Percentiles rank a stretch among this genome's conserved stretches.
These are phyloP conservation scores for Hypholoma fasciculare DNA, from an alignment of 768 basidiomycete genomes.

Conservation along the genomic window DNA sequence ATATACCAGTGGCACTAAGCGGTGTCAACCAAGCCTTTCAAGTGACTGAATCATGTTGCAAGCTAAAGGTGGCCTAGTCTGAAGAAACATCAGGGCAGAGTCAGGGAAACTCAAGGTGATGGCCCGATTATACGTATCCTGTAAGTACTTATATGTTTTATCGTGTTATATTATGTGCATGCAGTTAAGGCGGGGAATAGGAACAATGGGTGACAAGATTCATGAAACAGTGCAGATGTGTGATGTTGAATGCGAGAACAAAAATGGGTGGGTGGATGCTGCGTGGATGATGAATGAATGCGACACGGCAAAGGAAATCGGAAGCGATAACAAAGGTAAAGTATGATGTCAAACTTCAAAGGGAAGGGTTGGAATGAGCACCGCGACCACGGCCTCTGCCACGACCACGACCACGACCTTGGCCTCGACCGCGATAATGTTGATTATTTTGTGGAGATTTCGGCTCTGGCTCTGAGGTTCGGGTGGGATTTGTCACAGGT, in stretches of 20 bases:
- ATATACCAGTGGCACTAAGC: no score
- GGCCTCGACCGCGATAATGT: conserved; percentile 25
- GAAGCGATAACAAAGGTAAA: neutral
- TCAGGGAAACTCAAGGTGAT: no score
- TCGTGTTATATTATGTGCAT: neutral
- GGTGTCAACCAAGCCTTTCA: no score
- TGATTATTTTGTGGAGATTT: conserved; percentile 11
- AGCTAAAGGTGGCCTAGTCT: no score
- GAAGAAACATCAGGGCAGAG: no score
- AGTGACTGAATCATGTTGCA: no score
- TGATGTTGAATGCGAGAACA: neutral
- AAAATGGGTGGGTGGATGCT: neutral
- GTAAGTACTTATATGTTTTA: neutral
- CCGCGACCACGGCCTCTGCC: conserved; percentile 17
- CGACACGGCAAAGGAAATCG: neutral
- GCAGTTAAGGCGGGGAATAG: neutral
- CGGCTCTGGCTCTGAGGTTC: conserved; percentile 12
- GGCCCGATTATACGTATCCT: neutral
- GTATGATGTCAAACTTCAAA: neutral
- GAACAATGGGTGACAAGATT: neutral
- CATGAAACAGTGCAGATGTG: neutral
- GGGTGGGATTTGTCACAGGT: neutral
- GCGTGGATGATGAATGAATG: neutral
- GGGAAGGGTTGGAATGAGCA: neutral
- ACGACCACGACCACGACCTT: conserved; percentile 40